phyloP scores from a whole-genome alignment of 768 basidiomycete species.

The Russula griseocarnosa region DNA sequence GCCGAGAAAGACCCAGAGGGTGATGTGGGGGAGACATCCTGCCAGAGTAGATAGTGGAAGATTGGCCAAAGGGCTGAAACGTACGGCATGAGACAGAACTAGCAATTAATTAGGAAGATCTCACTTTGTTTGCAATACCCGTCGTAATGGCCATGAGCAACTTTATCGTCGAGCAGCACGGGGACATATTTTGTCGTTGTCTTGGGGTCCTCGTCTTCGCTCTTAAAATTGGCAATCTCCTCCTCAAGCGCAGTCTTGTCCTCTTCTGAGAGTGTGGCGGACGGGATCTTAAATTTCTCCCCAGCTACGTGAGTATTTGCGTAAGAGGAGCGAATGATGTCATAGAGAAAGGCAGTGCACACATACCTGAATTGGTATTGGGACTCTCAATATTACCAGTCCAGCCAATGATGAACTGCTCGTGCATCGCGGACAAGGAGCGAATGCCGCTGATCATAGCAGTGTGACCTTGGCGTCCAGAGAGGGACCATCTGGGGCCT shows the following conservation, averaged over 20 bases:
- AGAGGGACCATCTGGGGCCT: conserved; percentile 61
- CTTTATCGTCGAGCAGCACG: conserved; percentile 85
- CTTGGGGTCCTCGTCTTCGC: conserved; percentile 54
- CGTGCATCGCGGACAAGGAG: conserved; percentile 75
- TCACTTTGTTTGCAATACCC: conserved; percentile 96
- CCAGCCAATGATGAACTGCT: conserved; percentile 92
- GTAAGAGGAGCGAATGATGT: background rate
- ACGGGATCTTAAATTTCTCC: conserved; percentile 42
- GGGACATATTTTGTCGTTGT: conserved; percentile 74
- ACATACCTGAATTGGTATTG: conserved; percentile 32
- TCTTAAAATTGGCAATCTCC: conserved; percentile 57
- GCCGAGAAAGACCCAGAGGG: conserved; percentile 71
- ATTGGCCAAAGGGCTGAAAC: conserved; percentile 86
- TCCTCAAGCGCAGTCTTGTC: conserved; percentile 65
- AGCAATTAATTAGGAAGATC: conserved; percentile 33
- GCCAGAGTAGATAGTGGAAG: conserved; percentile 98
- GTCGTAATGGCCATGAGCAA: conserved; percentile 92
- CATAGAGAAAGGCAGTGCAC: conserved; percentile 19
- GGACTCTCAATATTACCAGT: conserved; percentile 73
- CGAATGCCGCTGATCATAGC: conserved; percentile 95
- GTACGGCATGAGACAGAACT: background rate
- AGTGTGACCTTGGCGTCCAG: conserved; percentile 81
- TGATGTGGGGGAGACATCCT: conserved; percentile 75
- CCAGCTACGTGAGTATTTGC: conserved; percentile 22
- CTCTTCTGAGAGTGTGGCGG: conserved; percentile 49